Conservation (phyloP, 2,329 filamentous ascomycete genomes). For the Colletotrichum spinosum region DNA sequence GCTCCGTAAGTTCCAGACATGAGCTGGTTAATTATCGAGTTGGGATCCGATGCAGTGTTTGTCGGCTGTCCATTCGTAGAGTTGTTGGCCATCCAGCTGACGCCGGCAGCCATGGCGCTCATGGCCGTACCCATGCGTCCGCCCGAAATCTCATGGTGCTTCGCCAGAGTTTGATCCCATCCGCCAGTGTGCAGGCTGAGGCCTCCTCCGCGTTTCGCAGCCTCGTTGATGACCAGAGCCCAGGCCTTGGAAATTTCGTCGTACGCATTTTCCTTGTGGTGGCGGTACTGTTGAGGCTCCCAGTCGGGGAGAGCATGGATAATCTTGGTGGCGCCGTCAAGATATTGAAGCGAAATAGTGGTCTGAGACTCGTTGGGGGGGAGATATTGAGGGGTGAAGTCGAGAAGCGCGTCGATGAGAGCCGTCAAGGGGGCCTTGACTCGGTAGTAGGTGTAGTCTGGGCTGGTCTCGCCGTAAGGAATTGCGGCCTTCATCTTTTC, state of each 20-base stretch:
- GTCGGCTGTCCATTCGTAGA: conserved; percentile 39
- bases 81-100: conserved; percentile 77
- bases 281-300: conserved; percentile 87
- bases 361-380: conserved; percentile 89
- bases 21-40: conserved; percentile 72
- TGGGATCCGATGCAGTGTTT: conserved; percentile 54
- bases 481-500: conserved; percentile 81
- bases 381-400: conserved; percentile 96
- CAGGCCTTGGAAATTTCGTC: conserved; percentile 96
- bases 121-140: conserved; percentile 86
- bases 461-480: conserved; percentile 85
- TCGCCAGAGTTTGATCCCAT: conserved; percentile 89
- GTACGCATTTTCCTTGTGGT: conserved; percentile 95
- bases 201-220: conserved; percentile 89
- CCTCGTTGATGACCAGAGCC: conserved; percentile 91
- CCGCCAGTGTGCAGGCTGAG: conserved; percentile 89
- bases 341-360: conserved; percentile 84
- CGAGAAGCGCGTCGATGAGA: conserved; percentile 88
- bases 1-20: conserved; percentile 70
- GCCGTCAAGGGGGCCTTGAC: conserved; percentile 84
- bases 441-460: conserved; percentile 95
- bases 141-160: conserved; percentile 88
- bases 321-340: conserved; percentile 90
- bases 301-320: conserved; percentile 92
- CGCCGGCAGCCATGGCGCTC: conserved; percentile 76